Evolutionary conservation across 257 asterid genomes (phyloP).

Genomic region (Solanum acaule): DNA sequence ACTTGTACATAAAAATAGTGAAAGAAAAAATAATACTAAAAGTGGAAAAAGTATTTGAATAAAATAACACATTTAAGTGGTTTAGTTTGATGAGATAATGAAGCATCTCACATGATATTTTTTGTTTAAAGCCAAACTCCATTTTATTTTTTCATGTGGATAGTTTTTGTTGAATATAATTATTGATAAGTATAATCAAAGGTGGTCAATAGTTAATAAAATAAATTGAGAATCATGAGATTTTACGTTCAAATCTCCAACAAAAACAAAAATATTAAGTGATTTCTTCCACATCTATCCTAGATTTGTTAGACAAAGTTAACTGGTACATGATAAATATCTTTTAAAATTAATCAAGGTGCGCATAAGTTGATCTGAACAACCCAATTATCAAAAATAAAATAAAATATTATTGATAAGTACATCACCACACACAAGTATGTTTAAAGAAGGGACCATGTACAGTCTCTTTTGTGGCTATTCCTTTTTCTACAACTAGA

Average conservation of each 20-base stretch:
- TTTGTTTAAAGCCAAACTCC: neutral
- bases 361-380: fast-evolving
- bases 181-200: neutral
- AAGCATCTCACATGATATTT: neutral
- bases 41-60: neutral
- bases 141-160: neutral
- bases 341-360: neutral
- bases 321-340: neutral
- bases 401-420: neutral
- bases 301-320: neutral
- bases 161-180: neutral
- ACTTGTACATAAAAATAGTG: neutral
- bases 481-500: neutral
- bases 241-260: neutral
- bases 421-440: neutral
- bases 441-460: neutral
- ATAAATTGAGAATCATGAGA: neutral
- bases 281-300: neutral
- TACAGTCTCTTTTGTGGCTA: neutral
- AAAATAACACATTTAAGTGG: neutral
- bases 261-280: neutral
- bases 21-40: neutral
- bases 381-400: neutral
- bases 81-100: neutral
- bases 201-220: neutral